Evolutionary conservation across 2,329 filamentous ascomycete genomes (phyloP).

Genomic region (Ceratocystis albifundus): DNA sequence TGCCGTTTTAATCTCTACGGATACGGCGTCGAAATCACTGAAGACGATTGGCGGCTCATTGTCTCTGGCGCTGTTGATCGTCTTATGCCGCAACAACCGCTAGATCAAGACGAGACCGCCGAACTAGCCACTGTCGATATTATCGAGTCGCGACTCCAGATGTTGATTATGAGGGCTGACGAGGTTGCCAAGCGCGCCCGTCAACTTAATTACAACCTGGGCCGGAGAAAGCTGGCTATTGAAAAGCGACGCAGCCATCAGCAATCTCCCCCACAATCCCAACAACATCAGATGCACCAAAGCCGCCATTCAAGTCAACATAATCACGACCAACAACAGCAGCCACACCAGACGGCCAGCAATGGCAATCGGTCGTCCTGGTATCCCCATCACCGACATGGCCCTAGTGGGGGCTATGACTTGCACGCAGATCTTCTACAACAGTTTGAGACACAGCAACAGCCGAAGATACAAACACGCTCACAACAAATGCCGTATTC

Average conservation of each 20-base stretch:
- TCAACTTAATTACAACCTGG: conserved; percentile 70
- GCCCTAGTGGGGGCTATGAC: conserved; percentile 31
- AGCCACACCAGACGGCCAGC: neutral
- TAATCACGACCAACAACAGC: neutral
- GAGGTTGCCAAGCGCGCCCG: conserved; percentile 52
- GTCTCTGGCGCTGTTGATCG: conserved; percentile 72
- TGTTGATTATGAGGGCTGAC: conserved; percentile 71
- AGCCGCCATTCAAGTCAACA: conserved; percentile 12
- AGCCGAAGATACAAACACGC: conserved; percentile 4
- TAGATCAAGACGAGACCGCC: conserved; percentile 75
- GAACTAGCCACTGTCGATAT: conserved; percentile 77
- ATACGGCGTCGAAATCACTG: conserved; percentile 69
- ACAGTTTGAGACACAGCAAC: conserved; percentile 34
- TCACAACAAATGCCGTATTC: conserved; percentile 1
- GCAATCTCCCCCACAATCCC: conserved; percentile 20
- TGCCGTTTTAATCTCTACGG: conserved; percentile 78
- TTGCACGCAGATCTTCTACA: conserved; percentile 45
- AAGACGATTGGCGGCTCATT: conserved; percentile 79
- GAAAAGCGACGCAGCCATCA: conserved; percentile 46
- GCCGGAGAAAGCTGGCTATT: conserved; percentile 62
- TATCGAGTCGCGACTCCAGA: conserved; percentile 62
- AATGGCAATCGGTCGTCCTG: conserved; percentile 18
- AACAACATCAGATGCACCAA: conserved; percentile 15
- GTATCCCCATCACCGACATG: conserved; percentile 21
- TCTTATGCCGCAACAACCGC: conserved; percentile 63